Conservation (phyloP, 345 rosid species). For the Sisymbrium altissimum region DNA sequence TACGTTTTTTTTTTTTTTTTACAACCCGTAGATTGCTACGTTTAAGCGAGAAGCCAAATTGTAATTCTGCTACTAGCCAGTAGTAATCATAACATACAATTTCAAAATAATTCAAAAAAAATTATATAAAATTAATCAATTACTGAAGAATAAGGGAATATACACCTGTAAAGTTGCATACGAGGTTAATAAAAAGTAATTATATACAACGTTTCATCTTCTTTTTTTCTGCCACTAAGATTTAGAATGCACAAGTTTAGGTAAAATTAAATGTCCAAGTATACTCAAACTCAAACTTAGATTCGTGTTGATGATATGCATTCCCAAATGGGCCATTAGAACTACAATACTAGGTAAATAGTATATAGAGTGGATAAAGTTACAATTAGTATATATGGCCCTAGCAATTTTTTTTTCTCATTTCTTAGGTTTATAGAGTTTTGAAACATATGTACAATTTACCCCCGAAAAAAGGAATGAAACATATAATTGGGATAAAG, state of each 20-base stretch:
- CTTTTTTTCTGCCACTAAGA: not conserved
- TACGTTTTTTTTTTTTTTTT: too few species aligned
- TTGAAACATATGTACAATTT: too few species aligned
- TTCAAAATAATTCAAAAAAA: too few species aligned
- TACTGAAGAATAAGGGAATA: not conserved
- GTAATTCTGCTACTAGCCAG: not conserved
- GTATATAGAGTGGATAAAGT: not conserved
- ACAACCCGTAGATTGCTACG: not conserved
- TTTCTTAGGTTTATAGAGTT: not conserved
- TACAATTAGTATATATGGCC: not conserved
- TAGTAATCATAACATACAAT: not conserved
- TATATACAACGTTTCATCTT: not conserved
- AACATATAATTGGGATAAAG: too few species aligned
- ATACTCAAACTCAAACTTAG: not conserved
- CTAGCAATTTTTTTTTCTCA: not conserved
- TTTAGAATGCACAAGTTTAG: not conserved
- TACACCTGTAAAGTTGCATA: not conserved
- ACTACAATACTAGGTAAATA: not conserved
- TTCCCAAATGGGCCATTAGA: not conserved
- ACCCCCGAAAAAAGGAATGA: too few species aligned
- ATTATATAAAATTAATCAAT: not conserved
- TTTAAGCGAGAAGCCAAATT: not conserved
- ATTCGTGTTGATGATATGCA: not conserved
- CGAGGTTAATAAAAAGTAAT: not conserved
- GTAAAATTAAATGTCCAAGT: not conserved